phyloP scores from a whole-genome alignment of 2,329 filamentous ascomycete species.

The Curvularia sp. region DNA sequence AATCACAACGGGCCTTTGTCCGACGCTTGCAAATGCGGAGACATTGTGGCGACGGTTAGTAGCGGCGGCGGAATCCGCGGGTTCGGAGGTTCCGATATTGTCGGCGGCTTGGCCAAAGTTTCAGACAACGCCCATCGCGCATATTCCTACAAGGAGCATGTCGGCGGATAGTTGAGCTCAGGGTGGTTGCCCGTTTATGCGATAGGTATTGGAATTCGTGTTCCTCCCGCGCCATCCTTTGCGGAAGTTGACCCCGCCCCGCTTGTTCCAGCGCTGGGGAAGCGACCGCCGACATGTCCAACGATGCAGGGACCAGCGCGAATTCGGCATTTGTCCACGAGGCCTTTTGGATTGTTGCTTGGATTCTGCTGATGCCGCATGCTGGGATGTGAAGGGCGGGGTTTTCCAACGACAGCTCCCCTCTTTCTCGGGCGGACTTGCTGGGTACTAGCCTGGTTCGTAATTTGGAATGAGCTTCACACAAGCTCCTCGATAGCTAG shows the following conservation, averaged over 20 bases:
- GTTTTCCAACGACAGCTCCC: background rate
- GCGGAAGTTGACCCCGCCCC: background rate
- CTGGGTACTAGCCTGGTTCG: background rate
- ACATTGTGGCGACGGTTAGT: slow-evolving; percentile 4
- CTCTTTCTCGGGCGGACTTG: background rate
- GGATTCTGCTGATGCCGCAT: background rate
- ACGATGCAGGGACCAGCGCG: background rate
- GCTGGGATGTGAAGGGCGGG: background rate
- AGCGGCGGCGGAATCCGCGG: background rate
- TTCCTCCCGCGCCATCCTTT: background rate
- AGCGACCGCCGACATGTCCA: background rate
- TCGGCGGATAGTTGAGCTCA: background rate
- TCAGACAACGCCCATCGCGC: background rate
- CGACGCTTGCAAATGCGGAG: slow-evolving; percentile 15
- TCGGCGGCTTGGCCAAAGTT: background rate
- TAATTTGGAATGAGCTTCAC: background rate
- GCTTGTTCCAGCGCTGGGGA: background rate
- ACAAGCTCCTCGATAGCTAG: background rate
- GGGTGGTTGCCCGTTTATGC: background rate
- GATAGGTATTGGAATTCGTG: background rate
- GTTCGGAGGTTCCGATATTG: background rate
- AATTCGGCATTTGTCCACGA: background rate
- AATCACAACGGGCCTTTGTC: background rate
- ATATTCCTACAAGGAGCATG: background rate
- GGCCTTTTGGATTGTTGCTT: background rate